Evolutionary conservation across 1,284 basidiomycete genomes (phyloP), one percentile per base, ranked within the genome.

Genomic region (Xanthoconium separans): DNA sequence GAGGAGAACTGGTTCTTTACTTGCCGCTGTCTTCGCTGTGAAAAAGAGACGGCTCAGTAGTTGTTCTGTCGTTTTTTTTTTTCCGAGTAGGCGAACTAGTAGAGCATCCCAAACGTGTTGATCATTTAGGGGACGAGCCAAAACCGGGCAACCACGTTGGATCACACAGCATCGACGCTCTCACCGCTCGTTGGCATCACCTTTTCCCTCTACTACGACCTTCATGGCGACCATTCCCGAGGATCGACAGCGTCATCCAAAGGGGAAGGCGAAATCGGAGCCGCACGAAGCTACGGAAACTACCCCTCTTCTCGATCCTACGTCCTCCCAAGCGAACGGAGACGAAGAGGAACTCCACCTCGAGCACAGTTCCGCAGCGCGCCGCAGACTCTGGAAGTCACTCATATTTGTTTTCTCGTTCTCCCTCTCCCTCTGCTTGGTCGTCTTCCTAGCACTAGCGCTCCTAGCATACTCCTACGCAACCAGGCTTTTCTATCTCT

Each of bases 391-490:
- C 48, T 71, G 61, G 61, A 71, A 58, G 55, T 62, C 48, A 52
- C 51, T 72, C 12, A 22, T 45, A 22, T 45, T 59, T 9, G 58
- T 72, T 53, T 73, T 73, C 54, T 37, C 60, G 18, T 60, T 70
- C 44, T 70, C 75, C 0, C 66, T 80, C 18, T 66, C 66, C 24
- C 39, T 75, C 48, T 74, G 77, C 57, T 59, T 84, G 44, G 16
- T 81, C 13, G 34, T 74, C 9, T 74, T 81, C 48, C 61, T 79
- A 13, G 48, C 78, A 3, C 40, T 82, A 9, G 73, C 72, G 2
- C 58, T 86, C 27, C 68, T 89, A 9, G 81, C 79, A 7, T 87
- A 80, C 72, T 82, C 84, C 2, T 89, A 87, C 61, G 80, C 81
- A 30, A 74, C 84, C 16, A 76, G 76, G 40, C 78, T 80, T 1